Percentiles rank a stretch among this genome's conserved stretches.
Evolutionary conservation across 23 red algal genomes (phyloP).

Genomic region (Gracilariopsis chorda): DNA sequence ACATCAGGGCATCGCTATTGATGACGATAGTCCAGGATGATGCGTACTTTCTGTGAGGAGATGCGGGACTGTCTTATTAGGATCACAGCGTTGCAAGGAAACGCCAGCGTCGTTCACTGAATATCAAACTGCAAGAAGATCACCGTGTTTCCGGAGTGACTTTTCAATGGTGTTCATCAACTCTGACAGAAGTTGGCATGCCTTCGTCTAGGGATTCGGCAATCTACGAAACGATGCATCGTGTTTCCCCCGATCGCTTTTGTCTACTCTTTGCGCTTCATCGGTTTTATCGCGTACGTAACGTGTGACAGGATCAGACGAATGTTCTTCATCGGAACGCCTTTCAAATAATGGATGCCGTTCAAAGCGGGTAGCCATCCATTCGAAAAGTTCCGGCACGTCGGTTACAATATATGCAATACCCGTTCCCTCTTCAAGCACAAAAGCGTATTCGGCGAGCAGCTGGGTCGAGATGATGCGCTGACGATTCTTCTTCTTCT

Average conservation of each 20-base stretch:
- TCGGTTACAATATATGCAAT: slow-evolving; percentile 89
- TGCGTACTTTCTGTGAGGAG: too few relatives aligned
- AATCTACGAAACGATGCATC: slow-evolving; percentile 61
- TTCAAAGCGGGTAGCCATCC: slow-evolving; percentile 83
- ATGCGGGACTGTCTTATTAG: too few relatives aligned
- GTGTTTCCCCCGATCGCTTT: slow-evolving; percentile 71
- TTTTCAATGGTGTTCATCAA: too few relatives aligned
- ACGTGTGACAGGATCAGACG: slow-evolving; percentile 25
- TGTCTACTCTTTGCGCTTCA: slow-evolving; percentile 82
- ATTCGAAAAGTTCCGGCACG: slow-evolving; percentile 88
- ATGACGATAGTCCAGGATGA: too few relatives aligned
- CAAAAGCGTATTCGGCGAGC: slow-evolving; percentile 89
- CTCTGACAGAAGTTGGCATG: neutral
- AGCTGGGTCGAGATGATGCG: slow-evolving; percentile 80
- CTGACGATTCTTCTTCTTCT: slow-evolving; percentile 87
- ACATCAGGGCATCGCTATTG: too few relatives aligned
- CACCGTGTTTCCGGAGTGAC: too few relatives aligned
- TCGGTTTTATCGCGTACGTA: slow-evolving; percentile 85
- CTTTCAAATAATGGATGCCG: slow-evolving; percentile 73
- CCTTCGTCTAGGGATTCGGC: slow-evolving; percentile 27
- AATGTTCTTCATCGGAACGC: slow-evolving; percentile 28
- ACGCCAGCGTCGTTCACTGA: too few relatives aligned
- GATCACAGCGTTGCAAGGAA: too few relatives aligned
- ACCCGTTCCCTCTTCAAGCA: slow-evolving; percentile 55
- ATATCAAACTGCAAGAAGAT: too few relatives aligned